phyloP scores from a whole-genome alignment of 2,329 filamentous ascomycete species.

The Alternaria panax region DNA sequence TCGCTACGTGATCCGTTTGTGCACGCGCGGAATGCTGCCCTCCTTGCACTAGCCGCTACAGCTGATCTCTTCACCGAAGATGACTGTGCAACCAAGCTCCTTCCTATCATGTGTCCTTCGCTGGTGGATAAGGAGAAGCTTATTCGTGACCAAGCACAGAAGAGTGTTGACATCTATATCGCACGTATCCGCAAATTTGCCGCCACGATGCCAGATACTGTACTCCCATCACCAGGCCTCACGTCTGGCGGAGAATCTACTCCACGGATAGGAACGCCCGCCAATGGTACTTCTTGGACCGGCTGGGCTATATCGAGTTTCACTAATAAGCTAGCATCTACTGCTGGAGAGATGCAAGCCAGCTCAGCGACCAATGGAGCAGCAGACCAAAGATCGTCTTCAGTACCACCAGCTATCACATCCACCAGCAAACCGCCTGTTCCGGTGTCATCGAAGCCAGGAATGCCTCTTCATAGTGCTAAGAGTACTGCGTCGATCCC shows the following conservation, averaged over 20 bases:
- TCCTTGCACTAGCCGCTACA: slow-evolving; percentile 86
- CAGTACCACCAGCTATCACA: slow-evolving; percentile 57
- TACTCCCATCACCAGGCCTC: slow-evolving; percentile 69
- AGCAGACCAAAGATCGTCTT: slow-evolving; percentile 57
- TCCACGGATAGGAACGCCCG: slow-evolving; percentile 81
- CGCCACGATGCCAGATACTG: slow-evolving; percentile 79
- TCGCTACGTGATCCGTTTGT: slow-evolving; percentile 93
- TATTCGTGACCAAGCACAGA: slow-evolving; percentile 88
- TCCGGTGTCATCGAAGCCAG: slow-evolving; percentile 54
- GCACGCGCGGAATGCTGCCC: slow-evolving; percentile 86
- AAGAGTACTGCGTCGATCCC: slow-evolving; percentile 40
- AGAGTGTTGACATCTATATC: slow-evolving; percentile 86
- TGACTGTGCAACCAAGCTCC: slow-evolving; percentile 82
- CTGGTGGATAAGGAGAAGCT: slow-evolving; percentile 95
- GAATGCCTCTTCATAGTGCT: slow-evolving; percentile 39
- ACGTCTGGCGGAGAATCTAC: slow-evolving; percentile 57
- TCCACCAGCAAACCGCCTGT: slow-evolving; percentile 56
- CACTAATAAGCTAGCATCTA: slow-evolving; percentile 87
- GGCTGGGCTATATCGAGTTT: slow-evolving; percentile 99
- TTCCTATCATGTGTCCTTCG: slow-evolving; percentile 83
- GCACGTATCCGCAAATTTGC: slow-evolving; percentile 82
- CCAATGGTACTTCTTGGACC: slow-evolving; percentile 76
- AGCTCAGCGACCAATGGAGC: slow-evolving; percentile 43
- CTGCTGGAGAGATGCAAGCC: slow-evolving; percentile 84
- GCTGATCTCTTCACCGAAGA: slow-evolving; percentile 87